A percentile compares a stretch with the other conserved stretches of the same genome.
These are phyloP conservation scores for Teratosphaeria pseudoeucalypti DNA, from an alignment of 2,329 filamentous ascomycete species.

Conservation along the genomic window DNA sequence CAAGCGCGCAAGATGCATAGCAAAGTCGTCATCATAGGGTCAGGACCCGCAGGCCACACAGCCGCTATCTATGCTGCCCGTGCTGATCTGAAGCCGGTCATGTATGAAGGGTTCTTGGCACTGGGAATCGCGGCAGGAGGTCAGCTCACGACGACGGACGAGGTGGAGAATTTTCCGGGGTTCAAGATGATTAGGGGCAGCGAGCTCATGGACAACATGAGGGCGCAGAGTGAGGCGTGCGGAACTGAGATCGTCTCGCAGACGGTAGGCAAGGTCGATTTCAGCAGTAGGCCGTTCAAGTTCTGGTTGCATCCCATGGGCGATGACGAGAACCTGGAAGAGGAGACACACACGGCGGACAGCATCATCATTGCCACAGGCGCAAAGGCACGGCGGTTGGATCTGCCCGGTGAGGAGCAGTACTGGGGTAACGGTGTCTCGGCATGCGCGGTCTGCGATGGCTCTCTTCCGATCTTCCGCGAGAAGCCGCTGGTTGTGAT, in stretches of 20 bases:
- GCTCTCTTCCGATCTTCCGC: slow-evolving; percentile 92
- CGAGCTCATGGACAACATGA: slow-evolving; percentile 93
- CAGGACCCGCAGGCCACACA: slow-evolving; percentile 93
- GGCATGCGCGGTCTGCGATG: slow-evolving; percentile 94
- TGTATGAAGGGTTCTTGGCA: slow-evolving; percentile 97
- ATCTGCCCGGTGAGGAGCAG: slow-evolving; percentile 77
- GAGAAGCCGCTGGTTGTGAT: slow-evolving; percentile 94
- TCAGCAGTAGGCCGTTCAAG: slow-evolving; percentile 76
- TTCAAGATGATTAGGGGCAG: slow-evolving; percentile 83
- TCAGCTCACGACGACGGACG: slow-evolving; percentile 95
- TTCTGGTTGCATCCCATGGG: slow-evolving; percentile 67
- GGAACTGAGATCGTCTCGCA: slow-evolving; percentile 89
- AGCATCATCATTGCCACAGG: slow-evolving; percentile 90
- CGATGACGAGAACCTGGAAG: slow-evolving; percentile 62
- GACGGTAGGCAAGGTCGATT: slow-evolving; percentile 80
- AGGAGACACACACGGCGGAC: slow-evolving; percentile 72
- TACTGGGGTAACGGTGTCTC: slow-evolving; percentile 98
- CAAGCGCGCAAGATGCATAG: slow-evolving; percentile 65
- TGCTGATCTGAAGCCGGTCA: slow-evolving; percentile 84
- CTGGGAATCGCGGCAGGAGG: slow-evolving; percentile 93
- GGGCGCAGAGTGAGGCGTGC: slow-evolving; percentile 78
- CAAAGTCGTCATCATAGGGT: slow-evolving; percentile 71
- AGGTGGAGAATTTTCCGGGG: slow-evolving; percentile 96
- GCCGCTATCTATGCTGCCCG: slow-evolving; percentile 92
- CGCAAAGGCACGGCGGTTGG: slow-evolving; percentile 75